Percentiles rank a stretch among this genome's conserved stretches.
Conservation (phyloP, 129 eudicot genomes). For the Lonicera japonica region DNA sequence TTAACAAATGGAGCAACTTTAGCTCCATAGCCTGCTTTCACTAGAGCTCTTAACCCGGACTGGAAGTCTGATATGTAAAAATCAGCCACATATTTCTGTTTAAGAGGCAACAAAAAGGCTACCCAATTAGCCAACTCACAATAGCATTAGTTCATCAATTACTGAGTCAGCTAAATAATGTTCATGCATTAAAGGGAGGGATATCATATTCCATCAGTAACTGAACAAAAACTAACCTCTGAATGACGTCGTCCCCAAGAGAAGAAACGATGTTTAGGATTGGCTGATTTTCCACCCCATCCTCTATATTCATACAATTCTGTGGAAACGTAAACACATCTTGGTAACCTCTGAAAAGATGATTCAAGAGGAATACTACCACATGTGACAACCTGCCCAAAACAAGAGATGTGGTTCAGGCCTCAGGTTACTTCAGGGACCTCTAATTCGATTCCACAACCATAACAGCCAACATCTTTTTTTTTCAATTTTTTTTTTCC, state of each 20-base stretch:
- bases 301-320: constrained; percentile 86
- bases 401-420: not conserved
- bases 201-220: not conserved
- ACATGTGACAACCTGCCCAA: constrained; percentile 83
- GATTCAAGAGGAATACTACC: constrained; percentile 97
- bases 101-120: constrained; percentile 12
- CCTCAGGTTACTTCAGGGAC: no score
- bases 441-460: no score
- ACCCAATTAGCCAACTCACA: not conserved
- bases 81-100: constrained; percentile 91
- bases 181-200: no score
- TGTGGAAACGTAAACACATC: constrained; percentile 83
- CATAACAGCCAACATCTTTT: no score
- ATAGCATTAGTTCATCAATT: no score
- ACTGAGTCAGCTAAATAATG: no score
- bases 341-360: constrained; percentile 71
- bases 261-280: constrained; percentile 68
- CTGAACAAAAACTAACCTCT: constrained; percentile 52
- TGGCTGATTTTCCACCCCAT: constrained; percentile 77
- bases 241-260: constrained; percentile 90
- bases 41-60: constrained; percentile 90
- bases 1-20: constrained; percentile 87
- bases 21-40: constrained; percentile 93
- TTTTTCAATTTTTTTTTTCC: not conserved
- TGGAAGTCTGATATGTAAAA: constrained; percentile 94